Evolutionary conservation across 306 rosid genomes (phyloP), one percentile per base, ranked within the genome.

Genomic region (Lathyrus sativus): DNA sequence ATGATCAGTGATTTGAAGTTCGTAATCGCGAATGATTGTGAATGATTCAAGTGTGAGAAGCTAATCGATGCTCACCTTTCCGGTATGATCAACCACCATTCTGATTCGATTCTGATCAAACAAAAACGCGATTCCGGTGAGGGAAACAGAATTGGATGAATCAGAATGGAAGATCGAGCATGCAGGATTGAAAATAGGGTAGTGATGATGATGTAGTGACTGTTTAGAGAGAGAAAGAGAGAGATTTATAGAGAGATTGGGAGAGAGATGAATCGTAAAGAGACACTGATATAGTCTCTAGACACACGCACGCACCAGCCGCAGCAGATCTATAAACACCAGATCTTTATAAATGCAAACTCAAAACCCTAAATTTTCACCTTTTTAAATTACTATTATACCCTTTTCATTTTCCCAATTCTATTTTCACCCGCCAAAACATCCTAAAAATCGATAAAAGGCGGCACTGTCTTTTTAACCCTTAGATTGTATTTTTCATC

Each of bases 331-430:
- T 61, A 26, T 66, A 81, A 86, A 78, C 76, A 78, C 29, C 44
- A 54, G 37, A 51, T 44, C 80, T 76, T 84, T 84, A 89, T 84
- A 85, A 78, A 72, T 17, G 82, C 43, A 67, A 82, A 11, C 56
- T 50, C 77, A 82, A 93, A 93, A 90, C 98, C 98, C 98, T 93
- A 93, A 90, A 79, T 37, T 68, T 2, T 59, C 29, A 11, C 11
- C 0, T 0, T 0, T 0, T 3, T 0, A 6, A 44, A 83, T 74
- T 78, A 79, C 98, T 1, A 0, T 13, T 49, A 1, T 80, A 28
- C 85, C 98, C 96, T 35, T 74, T 0, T 12, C 3, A 15, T 18
- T 10, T 44, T 33, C 55, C 48, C 76, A 28, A n/a, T 44, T 74
- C 7, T 9, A 14, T 66, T 6, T 9, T 35, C 80, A 75, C 85